Evolutionary conservation across 306 rosid genomes (phyloP), one percentile per base, ranked within the genome.

Genomic region (Lupinus albus): DNA sequence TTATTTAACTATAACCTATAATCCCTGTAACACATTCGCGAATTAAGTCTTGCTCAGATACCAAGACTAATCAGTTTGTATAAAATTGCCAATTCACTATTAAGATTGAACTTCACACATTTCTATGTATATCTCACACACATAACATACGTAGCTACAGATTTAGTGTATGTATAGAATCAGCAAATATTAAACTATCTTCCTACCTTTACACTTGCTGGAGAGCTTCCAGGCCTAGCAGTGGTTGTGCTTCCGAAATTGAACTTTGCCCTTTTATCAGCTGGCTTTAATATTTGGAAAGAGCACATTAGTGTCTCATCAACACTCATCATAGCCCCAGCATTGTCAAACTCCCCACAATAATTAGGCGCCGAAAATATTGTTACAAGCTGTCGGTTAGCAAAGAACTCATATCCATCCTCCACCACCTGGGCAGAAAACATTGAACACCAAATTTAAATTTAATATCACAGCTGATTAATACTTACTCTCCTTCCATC

Each of bases 311-410:
- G 81, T 20, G 91, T 87, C 63, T 89, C 95, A 18, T 93, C 97
- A 79, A 93, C 98, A 16, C 93, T 93, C 98, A 89, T 89, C 96
- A 93, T 88, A 56, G 98, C 98, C 11, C 97, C 98, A 11, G 97
- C 97, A 78, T 93, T 93, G 69, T 89, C 91, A 62, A 89, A 88
- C 67, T 92, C 95, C 63, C 98, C 96, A 81, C 95, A 92, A 74
- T 92, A 92, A 80, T 92, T 92, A 45, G 98, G 96, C 9, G 96
- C 98, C 1, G 98, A 92, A 82, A 89, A 89, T 83, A 89, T 86
- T 5, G 98, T 93, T 72, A 93, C 98, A 51, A 93, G 96, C 80
- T 89, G 94, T 41, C 95, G 86, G 47, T 89, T 61, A 8, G 95
- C 95, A 82, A 87, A 92, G 68, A 92, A 92, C 71, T 89, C 93